Conservation (phyloP, 2,329 filamentous ascomycete genomes). For the Aschersonia sp. region DNA sequence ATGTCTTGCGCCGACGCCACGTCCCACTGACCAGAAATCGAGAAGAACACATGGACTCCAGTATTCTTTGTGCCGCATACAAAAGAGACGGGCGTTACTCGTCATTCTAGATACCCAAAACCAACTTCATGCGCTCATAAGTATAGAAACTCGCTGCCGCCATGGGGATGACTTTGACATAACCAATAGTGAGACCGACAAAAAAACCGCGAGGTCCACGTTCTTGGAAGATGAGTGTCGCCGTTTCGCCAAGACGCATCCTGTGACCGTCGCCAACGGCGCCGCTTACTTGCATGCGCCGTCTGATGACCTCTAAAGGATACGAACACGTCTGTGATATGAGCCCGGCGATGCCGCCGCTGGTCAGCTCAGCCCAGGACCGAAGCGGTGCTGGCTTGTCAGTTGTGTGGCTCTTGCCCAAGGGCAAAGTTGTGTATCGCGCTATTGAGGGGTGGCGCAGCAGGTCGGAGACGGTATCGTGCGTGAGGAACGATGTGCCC, state of each 20-base stretch:
- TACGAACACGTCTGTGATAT: constrained; percentile 89
- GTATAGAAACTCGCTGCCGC: constrained; percentile 55
- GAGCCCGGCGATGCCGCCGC: constrained; percentile 75
- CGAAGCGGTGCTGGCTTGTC: constrained; percentile 59
- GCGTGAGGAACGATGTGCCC: constrained; percentile 86
- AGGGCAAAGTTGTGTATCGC: constrained; percentile 60
- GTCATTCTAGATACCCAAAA: constrained; percentile 44
- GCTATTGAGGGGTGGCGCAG: constrained; percentile 57
- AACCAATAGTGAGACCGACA: constrained; percentile 86
- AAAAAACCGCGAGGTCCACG: constrained; percentile 73
- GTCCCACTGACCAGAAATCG: not conserved
- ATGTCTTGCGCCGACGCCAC: not conserved
- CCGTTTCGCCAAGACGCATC: constrained; percentile 67
- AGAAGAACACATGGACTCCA: not conserved
- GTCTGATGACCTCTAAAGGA: constrained; percentile 79
- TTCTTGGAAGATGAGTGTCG: constrained; percentile 59
- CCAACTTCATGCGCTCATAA: constrained; percentile 48
- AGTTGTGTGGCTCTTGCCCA: constrained; percentile 34
- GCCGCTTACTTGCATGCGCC: constrained; percentile 92
- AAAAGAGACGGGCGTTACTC: not conserved
- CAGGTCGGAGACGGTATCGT: constrained; percentile 79
- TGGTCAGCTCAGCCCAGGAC: constrained; percentile 73
- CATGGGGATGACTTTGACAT: constrained; percentile 89
- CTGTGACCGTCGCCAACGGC: constrained; percentile 82
- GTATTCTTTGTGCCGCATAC: not conserved